Evolutionary conservation across 2,329 filamentous ascomycete genomes (phyloP).

Genomic region (Fusarium circinatum): DNA sequence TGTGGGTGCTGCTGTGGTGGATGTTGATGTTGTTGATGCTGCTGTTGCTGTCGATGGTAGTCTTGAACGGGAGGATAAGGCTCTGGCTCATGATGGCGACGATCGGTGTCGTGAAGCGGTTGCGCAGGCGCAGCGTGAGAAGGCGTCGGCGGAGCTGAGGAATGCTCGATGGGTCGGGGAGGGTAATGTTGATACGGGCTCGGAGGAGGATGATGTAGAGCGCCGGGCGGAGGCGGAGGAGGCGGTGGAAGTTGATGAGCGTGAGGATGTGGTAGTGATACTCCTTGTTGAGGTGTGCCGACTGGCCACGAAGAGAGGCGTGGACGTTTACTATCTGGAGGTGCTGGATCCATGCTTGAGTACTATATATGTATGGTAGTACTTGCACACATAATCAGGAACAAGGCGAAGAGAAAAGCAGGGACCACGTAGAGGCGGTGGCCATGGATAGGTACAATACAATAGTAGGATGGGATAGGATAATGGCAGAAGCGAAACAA

Average conservation of each 20-base stretch:
- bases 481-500: slow-evolving; percentile 44
- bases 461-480: slow-evolving; percentile 8
- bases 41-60: slow-evolving; percentile 52
- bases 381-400: slow-evolving; percentile 51
- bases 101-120: slow-evolving; percentile 58
- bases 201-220: slow-evolving; percentile 47
- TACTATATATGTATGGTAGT: slow-evolving; percentile 51
- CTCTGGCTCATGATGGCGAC: slow-evolving; percentile 67
- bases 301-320: slow-evolving; percentile 63
- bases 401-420: slow-evolving; percentile 50
- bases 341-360: slow-evolving; percentile 69
- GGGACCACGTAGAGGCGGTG: slow-evolving; percentile 52
- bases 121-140: slow-evolving; percentile 45
- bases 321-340: slow-evolving; percentile 68
- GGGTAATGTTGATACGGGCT: slow-evolving; percentile 55
- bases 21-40: slow-evolving; percentile 20
- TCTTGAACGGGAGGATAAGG: slow-evolving; percentile 66
- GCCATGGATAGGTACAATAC: slow-evolving; percentile 44
- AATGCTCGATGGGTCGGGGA: slow-evolving; percentile 48
- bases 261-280: slow-evolving; percentile 55
- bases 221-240: slow-evolving; percentile 42
- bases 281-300: slow-evolving; percentile 59
- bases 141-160: slow-evolving; percentile 46
- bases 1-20: slow-evolving; percentile 28
- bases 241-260: slow-evolving; percentile 47